Conservation (phyloP, 108 stramenopile species). For the Nitzschia sp. region DNA sequence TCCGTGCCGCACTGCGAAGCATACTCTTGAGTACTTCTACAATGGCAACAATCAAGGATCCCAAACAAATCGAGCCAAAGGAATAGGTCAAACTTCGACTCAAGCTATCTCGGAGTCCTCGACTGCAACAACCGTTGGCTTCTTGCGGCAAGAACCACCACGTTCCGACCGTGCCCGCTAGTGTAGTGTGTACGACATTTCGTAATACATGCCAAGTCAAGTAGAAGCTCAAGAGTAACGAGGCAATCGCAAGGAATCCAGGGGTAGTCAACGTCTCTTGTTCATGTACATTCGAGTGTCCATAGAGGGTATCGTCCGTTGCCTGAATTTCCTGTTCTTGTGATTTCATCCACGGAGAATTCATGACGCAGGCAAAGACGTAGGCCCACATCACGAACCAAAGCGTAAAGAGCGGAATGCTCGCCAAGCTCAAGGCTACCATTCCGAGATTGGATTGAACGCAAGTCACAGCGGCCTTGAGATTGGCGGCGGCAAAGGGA, state of each 20-base stretch:
- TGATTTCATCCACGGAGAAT: slow-evolving; percentile 40
- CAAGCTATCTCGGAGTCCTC: slow-evolving; percentile 39
- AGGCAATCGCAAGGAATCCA: slow-evolving; percentile 35
- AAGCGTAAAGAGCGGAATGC: slow-evolving; percentile 40
- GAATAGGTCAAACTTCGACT: slow-evolving; percentile 59
- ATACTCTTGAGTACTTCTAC: slow-evolving; percentile 51
- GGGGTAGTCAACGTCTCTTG: slow-evolving; percentile 37
- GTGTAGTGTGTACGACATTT: slow-evolving; percentile 78
- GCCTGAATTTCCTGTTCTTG: slow-evolving; percentile 55
- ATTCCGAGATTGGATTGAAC: slow-evolving; percentile 56
- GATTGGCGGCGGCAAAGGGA: slow-evolving; percentile 71
- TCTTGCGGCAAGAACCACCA: slow-evolving; percentile 86
- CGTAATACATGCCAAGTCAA: slow-evolving; percentile 78
- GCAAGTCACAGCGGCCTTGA: slow-evolving; percentile 49
- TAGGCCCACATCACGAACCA: slow-evolving; percentile 40
- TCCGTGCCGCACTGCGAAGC: slow-evolving; percentile 8
- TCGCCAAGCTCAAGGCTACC: slow-evolving; percentile 50
- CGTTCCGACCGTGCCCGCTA: slow-evolving; percentile 80
- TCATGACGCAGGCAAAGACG: slow-evolving; percentile 37
- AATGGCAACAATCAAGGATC: slow-evolving; percentile 77
- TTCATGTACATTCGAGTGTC: slow-evolving; percentile 42
- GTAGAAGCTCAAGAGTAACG: slow-evolving; percentile 64
- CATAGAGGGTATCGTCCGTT: slow-evolving; percentile 45
- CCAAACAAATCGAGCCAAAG: slow-evolving; percentile 81
- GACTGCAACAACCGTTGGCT: slow-evolving; percentile 46